Evolutionary conservation across 2,329 filamentous ascomycete genomes (phyloP).

Genomic region (Venturia pyrina): DNA sequence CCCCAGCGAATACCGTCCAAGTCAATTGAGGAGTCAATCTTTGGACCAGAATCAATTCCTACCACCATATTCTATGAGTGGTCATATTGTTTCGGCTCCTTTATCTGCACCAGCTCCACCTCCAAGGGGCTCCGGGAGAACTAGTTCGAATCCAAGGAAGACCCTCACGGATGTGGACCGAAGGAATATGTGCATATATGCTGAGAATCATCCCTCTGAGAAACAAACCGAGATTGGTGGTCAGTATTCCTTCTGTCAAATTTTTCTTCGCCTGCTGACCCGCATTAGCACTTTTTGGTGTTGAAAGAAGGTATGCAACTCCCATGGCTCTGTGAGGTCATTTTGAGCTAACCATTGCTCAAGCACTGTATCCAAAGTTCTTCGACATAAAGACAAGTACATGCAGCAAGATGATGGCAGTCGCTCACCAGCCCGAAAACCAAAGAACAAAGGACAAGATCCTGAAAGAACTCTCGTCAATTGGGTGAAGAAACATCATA

Average conservation of each 20-base stretch:
- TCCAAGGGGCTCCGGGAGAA: conserved; percentile 28
- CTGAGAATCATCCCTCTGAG: conserved; percentile 77
- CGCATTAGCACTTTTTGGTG: conserved; percentile 68
- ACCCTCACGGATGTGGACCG: conserved; percentile 88
- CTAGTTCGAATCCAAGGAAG: conserved; percentile 59
- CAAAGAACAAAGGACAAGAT: conserved; percentile 78
- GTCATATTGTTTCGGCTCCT: conserved; percentile 24
- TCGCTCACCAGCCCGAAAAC: conserved; percentile 68
- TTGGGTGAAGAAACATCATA: conserved; percentile 75
- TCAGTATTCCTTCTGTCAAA: conserved; percentile 31
- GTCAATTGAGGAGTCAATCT: conserved; percentile 2
- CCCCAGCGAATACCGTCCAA: conserved; percentile 21
- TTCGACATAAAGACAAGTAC: conserved; percentile 92
- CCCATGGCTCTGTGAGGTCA: background rate
- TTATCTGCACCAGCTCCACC: conserved; percentile 28
- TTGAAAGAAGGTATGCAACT: conserved; percentile 77
- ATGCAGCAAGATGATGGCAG: conserved; percentile 71
- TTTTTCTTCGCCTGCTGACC: conserved; percentile 8
- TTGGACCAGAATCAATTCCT: background rate
- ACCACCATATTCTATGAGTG: conserved; percentile 17
- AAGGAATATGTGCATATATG: conserved; percentile 85
- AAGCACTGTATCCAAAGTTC: conserved; percentile 97
- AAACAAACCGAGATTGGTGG: conserved; percentile 96
- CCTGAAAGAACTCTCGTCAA: conserved; percentile 84
- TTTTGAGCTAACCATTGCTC: conserved; percentile 14